Conservation (phyloP, 306 rosid species). For the Begonia masoniana region DNA sequence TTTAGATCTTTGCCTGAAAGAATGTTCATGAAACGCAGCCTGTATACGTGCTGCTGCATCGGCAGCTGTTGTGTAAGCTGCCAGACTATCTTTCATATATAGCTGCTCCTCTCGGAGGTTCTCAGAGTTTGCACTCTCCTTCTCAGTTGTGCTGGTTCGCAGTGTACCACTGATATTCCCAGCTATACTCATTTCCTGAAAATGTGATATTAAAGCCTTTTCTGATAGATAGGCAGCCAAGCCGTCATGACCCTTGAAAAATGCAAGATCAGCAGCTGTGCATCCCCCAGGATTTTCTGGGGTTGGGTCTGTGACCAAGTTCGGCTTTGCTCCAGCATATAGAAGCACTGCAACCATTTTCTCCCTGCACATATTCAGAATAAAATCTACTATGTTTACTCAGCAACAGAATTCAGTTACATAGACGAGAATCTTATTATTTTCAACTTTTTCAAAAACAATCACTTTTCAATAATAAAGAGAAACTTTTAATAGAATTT, state of each 20-base stretch:
- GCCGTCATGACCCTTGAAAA: slow-evolving; percentile 52
- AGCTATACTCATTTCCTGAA: slow-evolving; percentile 67
- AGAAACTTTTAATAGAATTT: no score
- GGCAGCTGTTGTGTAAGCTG: slow-evolving; percentile 82
- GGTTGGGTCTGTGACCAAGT: slow-evolving; percentile 88
- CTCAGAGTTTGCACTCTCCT: slow-evolving; percentile 20
- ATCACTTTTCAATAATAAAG: no score
- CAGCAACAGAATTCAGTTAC: no score
- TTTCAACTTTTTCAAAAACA: no score
- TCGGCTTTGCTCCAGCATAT: slow-evolving; percentile 81
- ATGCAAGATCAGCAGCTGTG: slow-evolving; percentile 79
- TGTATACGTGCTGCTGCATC: slow-evolving; percentile 96
- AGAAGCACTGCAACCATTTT: slow-evolving; percentile 74
- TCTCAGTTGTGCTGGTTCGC: slow-evolving; percentile 27
- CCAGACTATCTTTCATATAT: slow-evolving; percentile 53
- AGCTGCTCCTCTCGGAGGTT: slow-evolving; percentile 63
- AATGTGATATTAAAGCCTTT: slow-evolving; percentile 69
- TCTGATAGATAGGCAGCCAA: slow-evolving; percentile 93
- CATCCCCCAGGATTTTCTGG: slow-evolving; percentile 58
- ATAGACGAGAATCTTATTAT: no score
- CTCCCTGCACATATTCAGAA: slow-evolving; percentile 35
- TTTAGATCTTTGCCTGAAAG: slow-evolving; percentile 41
- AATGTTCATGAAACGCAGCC: slow-evolving; percentile 65
- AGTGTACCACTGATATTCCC: slow-evolving; percentile 81
- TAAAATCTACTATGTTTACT: not conserved